phyloP scores from a whole-genome alignment of 2,329 filamentous ascomycete genomes.

The Pestalotiopsis sp. region DNA sequence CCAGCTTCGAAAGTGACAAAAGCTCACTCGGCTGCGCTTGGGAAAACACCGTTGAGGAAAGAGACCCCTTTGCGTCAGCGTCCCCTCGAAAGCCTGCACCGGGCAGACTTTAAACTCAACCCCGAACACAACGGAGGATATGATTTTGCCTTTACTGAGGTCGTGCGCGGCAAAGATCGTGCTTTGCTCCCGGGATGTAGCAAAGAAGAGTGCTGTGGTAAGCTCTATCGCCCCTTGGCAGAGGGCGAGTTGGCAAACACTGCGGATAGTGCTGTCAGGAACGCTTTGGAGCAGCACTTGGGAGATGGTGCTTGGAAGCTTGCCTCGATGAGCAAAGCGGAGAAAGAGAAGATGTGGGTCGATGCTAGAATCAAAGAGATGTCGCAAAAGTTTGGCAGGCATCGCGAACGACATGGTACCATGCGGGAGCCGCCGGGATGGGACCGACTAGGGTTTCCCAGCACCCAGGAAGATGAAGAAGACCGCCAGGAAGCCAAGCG shows the following conservation, averaged over 20 bases:
- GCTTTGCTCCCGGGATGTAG: constrained; percentile 75
- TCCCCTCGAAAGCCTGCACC: constrained; percentile 57
- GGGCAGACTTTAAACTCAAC: constrained; percentile 83
- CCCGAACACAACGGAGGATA: constrained; percentile 70
- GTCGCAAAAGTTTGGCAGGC: constrained; percentile 76
- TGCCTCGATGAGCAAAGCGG: constrained; percentile 57
- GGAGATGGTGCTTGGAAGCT: constrained; percentile 63
- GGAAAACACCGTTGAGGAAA: constrained; percentile 17
- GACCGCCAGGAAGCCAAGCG: constrained; percentile 68
- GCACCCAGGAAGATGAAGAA: constrained; percentile 75
- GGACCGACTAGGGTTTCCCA: constrained; percentile 89
- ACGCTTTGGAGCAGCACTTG: constrained; percentile 57
- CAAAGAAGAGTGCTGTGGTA: constrained; percentile 75
- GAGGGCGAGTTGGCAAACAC: constrained; percentile 46
- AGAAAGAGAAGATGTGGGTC: constrained; percentile 69
- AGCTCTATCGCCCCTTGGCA: constrained; percentile 69
- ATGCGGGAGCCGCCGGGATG: constrained; percentile 80
- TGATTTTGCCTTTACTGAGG: constrained; percentile 73
- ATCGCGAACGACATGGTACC: constrained; percentile 74
- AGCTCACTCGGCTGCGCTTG: constrained; percentile 13
- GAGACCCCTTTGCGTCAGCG: constrained; percentile 57
- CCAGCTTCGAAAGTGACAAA: constrained; percentile 15
- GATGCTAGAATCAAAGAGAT: constrained; percentile 74
- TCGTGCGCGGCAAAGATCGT: constrained; percentile 71
- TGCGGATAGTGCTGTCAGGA: constrained; percentile 25